phyloP scores from a whole-genome alignment of 2,329 filamentous ascomycete species.

The Nemania sp. region DNA sequence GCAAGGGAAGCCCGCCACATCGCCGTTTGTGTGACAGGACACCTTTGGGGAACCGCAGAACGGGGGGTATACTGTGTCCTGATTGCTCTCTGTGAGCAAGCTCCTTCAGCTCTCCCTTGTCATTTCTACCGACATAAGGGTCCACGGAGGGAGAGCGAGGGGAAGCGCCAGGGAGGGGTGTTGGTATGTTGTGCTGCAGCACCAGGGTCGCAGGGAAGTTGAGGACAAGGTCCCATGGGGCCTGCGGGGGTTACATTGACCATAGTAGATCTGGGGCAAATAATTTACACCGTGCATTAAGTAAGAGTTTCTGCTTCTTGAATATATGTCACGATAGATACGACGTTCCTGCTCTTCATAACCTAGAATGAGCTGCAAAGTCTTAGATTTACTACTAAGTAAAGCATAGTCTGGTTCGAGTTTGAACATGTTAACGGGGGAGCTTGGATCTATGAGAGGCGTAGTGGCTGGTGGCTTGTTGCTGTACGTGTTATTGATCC shows the following conservation, averaged over 20 bases:
- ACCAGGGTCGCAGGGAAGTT: slow-evolving; percentile 8
- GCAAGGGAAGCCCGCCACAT: slow-evolving; percentile 29
- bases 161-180: slow-evolving; percentile 20
- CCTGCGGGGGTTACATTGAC: slow-evolving; percentile 24
- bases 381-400: too few relatives aligned
- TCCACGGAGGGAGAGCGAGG: slow-evolving; percentile 17
- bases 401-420: too few relatives aligned
- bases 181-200: slow-evolving; percentile 23
- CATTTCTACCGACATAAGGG: slow-evolving; percentile 16
- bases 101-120: slow-evolving; percentile 21
- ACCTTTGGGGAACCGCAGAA: slow-evolving; percentile 24
- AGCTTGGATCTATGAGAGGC: too few relatives aligned
- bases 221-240: slow-evolving; percentile 3
- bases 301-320: not conserved
- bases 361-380: too few relatives aligned
- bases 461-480: too few relatives aligned
- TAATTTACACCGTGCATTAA: slow-evolving; percentile 1
- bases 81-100: slow-evolving; percentile 12
- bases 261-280: not conserved
- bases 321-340: too few relatives aligned
- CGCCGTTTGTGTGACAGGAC: slow-evolving; percentile 29
- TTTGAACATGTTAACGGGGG: too few relatives aligned
- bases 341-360: too few relatives aligned
- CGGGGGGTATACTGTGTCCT: slow-evolving; percentile 17
- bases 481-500: too few relatives aligned